Conservation (phyloP, 495 filamentous ascomycete species). For the Xylaria telfairii region DNA sequence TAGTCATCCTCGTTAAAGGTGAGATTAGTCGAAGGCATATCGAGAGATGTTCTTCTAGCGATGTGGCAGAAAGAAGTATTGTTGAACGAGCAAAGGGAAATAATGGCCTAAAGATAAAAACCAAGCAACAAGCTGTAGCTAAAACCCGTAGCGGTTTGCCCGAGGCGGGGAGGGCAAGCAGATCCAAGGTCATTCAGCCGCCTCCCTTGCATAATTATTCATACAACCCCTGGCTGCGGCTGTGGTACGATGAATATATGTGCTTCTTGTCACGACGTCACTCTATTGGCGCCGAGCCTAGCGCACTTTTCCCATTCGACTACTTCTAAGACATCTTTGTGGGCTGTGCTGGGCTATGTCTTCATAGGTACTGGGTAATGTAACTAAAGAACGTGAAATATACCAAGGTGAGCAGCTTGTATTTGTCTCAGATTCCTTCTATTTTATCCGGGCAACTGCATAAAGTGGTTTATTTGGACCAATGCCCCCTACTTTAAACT, state of each 20-base stretch:
- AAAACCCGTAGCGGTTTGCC: no score
- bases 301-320: not conserved
- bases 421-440: no score
- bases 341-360: not conserved
- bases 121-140: not conserved
- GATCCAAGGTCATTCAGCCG: not conserved
- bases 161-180: not conserved
- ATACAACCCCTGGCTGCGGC: not conserved
- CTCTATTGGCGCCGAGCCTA: not conserved
- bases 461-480: no score
- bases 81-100: no score
- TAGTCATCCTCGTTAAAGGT: not conserved
- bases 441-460: no score
- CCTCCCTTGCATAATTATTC: not conserved
- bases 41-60: not conserved
- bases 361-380: not conserved
- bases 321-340: not conserved
- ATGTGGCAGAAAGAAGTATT: not conserved
- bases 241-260: not conserved
- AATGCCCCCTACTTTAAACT: no score
- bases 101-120: no score
- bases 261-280: not conserved
- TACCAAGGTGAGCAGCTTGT: no score
- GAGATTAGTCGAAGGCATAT: not conserved
- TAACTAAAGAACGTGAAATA: not conserved